Evolutionary conservation across 768 basidiomycete genomes (phyloP).

Genomic region (Gymnopilus junonius): DNA sequence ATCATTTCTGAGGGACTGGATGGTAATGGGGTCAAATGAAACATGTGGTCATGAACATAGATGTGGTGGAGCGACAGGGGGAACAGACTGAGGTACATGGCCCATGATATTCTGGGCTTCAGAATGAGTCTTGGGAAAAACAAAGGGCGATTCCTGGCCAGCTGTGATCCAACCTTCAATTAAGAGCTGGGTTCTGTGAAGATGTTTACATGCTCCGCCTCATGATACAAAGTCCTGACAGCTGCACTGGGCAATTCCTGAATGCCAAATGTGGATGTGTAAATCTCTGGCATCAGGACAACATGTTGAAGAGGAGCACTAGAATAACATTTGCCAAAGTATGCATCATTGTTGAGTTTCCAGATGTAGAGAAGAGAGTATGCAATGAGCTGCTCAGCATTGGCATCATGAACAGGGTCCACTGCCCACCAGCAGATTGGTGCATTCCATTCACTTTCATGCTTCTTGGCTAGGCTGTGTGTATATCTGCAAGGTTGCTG

Average conservation of each 20-base stretch:
- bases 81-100: not conserved
- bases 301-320: not conserved
- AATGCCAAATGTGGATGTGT: not conserved
- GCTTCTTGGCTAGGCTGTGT: not conserved
- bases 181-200: not conserved
- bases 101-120: not conserved
- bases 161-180: not conserved
- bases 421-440: not conserved
- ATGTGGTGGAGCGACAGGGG: not conserved
- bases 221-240: slow-evolving; percentile 14
- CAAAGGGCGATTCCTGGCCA: not conserved
- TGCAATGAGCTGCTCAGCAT: not conserved
- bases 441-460: not conserved
- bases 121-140: not conserved
- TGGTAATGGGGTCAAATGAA: not conserved
- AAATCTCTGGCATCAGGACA: not conserved
- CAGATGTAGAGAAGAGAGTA: not conserved
- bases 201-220: slow-evolving; percentile 25
- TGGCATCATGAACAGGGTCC: not conserved
- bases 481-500: not conserved
- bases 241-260: slow-evolving; percentile 10
- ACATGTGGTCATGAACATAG: not conserved
- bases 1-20: not conserved
- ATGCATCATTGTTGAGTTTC: not conserved
- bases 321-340: not conserved